phyloP scores from a whole-genome alignment of 768 basidiomycete genomes.

The Suillus placidus region DNA sequence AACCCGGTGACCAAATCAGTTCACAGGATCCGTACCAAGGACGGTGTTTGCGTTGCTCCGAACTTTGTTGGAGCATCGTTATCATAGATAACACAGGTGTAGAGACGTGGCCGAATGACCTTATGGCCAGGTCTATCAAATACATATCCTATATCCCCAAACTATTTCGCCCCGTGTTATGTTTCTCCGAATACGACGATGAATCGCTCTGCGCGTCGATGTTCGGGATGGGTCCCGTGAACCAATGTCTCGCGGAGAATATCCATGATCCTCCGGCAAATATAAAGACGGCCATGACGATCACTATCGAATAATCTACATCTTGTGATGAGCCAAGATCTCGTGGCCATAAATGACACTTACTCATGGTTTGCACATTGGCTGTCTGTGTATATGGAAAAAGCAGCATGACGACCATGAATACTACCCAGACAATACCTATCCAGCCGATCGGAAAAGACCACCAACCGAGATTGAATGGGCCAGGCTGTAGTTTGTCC shows the following conservation, averaged over 20 bases:
- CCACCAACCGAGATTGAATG: slow-evolving; percentile 37
- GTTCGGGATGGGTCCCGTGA: slow-evolving; percentile 37
- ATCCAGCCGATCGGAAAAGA: slow-evolving; percentile 33
- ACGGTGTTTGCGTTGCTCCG: slow-evolving; percentile 79
- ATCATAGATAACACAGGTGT: slow-evolving; percentile 54
- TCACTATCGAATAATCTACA: slow-evolving; percentile 29
- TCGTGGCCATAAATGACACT: slow-evolving; percentile 12
- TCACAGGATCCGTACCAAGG: slow-evolving; percentile 85
- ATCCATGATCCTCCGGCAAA: slow-evolving; percentile 37
- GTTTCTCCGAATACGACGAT: slow-evolving; percentile 12
- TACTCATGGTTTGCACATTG: slow-evolving; percentile 36
- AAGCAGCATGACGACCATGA: slow-evolving; percentile 36
- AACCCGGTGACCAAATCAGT: slow-evolving; percentile 77
- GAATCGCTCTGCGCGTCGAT: slow-evolving; percentile 16
- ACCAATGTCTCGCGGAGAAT: slow-evolving; percentile 39
- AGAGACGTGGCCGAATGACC: not conserved
- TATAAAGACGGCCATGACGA: slow-evolving; percentile 34
- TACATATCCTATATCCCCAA: not conserved
- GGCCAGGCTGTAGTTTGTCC: slow-evolving; percentile 36
- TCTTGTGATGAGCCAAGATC: not conserved
- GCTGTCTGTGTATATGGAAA: slow-evolving; percentile 34
- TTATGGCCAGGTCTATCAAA: not conserved
- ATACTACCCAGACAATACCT: slow-evolving; percentile 35
- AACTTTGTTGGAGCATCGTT: slow-evolving; percentile 89
- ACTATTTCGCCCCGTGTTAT: slow-evolving; percentile 5